A percentile compares a stretch with the other conserved stretches of the same genome.
Conservation (phyloP, 441 rosid species). For the Breynia disticha region DNA sequence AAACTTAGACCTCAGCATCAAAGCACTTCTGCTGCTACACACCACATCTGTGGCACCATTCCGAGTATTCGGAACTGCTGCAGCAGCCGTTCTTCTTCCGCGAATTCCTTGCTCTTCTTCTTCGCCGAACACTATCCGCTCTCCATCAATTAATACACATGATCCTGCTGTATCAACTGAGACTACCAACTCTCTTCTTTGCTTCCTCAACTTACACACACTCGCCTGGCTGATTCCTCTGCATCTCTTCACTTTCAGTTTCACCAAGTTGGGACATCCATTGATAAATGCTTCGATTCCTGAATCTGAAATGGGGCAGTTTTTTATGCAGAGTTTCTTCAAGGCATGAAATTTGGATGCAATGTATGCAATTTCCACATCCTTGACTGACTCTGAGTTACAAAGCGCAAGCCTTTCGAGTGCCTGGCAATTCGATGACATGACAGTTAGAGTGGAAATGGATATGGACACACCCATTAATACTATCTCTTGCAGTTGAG, state of each 20-base stretch:
- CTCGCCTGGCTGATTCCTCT: conserved; percentile 29
- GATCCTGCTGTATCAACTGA: too few species aligned
- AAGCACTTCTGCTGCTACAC: too few species aligned
- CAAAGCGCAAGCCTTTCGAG: conserved; percentile 54
- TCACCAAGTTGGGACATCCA: conserved; percentile 43
- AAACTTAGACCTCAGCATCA: too few species aligned
- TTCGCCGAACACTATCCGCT: too few species aligned
- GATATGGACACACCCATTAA: conserved; percentile 28
- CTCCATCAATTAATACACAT: too few species aligned
- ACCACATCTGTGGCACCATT: too few species aligned
- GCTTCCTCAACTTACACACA: conserved; percentile 5
- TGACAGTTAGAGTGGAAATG: conserved; percentile 17
- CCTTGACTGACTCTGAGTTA: conserved; percentile 39
- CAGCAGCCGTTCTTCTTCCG: too few species aligned
- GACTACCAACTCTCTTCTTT: too few species aligned
- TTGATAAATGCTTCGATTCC: conserved; percentile 39
- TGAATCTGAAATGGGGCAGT: conserved; percentile 38
- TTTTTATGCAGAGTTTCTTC: conserved; percentile 57
- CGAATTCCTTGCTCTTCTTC: too few species aligned
- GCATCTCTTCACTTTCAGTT: conserved; percentile 56
- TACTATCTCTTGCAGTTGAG: conserved; percentile 28
- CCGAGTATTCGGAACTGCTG: too few species aligned
- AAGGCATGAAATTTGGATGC: conserved; percentile 31
- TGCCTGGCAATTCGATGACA: conserved; percentile 34
- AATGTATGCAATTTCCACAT: conserved; percentile 31